These are phyloP conservation scores for Plasmodium coatneyi DNA, from an alignment of 169 alveolate genomes.

Conservation along the genomic window DNA sequence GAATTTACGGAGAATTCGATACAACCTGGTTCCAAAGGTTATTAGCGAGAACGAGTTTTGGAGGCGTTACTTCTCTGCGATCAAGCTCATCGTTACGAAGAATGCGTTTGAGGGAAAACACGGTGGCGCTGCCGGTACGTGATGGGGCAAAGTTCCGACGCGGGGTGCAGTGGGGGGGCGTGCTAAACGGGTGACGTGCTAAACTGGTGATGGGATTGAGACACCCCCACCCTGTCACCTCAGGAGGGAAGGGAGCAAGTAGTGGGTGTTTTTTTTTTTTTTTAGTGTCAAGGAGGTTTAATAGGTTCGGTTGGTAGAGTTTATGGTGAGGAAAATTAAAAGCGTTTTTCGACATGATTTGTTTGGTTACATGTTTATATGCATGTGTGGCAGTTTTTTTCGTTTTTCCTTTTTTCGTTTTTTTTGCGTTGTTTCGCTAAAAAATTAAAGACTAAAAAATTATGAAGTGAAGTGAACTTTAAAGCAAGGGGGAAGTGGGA, in stretches of 20 bases:
- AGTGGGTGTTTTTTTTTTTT: not conserved
- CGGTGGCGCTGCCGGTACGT: not conserved
- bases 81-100: slow-evolving; percentile 33
- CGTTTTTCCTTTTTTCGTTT: not conserved
- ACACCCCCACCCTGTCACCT: not conserved
- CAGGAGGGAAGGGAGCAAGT: not conserved
- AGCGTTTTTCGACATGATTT: not conserved
- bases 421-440: not conserved
- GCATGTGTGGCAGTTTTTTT: not conserved
- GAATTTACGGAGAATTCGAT: slow-evolving; percentile 33
- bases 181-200: not conserved
- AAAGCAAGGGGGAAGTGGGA: not conserved
- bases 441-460: slow-evolving; percentile 8
- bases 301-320: not conserved
- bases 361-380: not conserved
- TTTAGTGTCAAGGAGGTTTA: not conserved
- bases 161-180: no score
- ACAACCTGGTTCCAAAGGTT: slow-evolving; percentile 38
- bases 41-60: slow-evolving; percentile 64
- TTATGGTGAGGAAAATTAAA: not conserved
- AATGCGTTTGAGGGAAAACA: slow-evolving; percentile 1
- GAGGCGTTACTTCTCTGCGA: slow-evolving; percentile 42
- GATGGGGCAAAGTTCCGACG: not conserved
- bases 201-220: not conserved
- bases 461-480: not conserved